Conservation (phyloP, 306 rosid genomes). For the Senna tora region DNA sequence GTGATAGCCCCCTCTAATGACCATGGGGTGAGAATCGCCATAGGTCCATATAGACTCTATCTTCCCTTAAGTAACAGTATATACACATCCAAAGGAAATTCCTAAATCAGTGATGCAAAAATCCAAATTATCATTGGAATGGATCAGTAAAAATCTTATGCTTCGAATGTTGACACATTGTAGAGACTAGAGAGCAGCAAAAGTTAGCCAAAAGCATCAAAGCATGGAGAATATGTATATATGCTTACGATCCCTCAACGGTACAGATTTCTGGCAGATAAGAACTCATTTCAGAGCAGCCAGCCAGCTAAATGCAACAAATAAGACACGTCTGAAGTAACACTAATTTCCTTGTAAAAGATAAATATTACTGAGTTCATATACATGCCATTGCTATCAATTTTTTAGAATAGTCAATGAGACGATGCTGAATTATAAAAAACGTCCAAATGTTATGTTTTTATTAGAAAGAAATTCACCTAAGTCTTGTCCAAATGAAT, state of each 20-base stretch:
- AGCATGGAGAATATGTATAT: not conserved
- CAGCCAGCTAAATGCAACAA: not conserved
- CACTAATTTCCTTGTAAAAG: not conserved
- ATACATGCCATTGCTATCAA: not conserved
- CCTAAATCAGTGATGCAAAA: not conserved
- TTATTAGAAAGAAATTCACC: conserved; percentile 2
- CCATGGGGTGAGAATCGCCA: too few species aligned
- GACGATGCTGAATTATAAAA: not conserved
- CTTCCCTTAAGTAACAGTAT: not conserved
- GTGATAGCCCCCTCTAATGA: too few species aligned
- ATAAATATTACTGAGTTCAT: not conserved
- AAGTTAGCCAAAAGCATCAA: not conserved
- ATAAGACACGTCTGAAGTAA: not conserved
- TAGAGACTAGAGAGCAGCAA: not conserved
- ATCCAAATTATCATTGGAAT: not conserved
- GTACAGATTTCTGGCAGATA: not conserved
- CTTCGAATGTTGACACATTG: not conserved
- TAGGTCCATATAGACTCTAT: not conserved
- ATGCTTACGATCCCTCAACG: not conserved
- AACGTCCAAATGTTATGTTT: not conserved
- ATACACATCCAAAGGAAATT: not conserved
- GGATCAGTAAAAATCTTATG: not conserved
- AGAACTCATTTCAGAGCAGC: not conserved
- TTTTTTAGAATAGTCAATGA: not conserved
- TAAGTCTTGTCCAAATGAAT: not conserved